phyloP scores from a whole-genome alignment of 495 filamentous ascomycete genomes.

The Copromyces sp. region DNA sequence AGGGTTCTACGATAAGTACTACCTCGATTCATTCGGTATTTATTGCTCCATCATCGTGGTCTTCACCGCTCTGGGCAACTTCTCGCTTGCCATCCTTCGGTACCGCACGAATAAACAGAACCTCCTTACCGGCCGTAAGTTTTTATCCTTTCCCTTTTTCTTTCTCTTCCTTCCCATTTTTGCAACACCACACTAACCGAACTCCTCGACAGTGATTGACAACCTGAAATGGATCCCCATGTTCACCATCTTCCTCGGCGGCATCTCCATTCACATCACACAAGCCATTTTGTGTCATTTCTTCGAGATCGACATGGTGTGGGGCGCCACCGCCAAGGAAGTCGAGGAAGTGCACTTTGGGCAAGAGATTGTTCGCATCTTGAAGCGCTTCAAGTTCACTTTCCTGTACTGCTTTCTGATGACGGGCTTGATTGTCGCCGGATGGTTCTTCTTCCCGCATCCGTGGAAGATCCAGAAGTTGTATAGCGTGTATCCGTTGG shows the following conservation, averaged over 20 bases:
- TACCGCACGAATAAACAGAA: constrained; percentile 39
- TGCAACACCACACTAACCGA: neutral
- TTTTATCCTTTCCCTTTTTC: neutral
- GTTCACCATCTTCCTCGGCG: constrained; percentile 52
- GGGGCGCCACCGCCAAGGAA: constrained; percentile 56
- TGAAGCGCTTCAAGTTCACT: constrained; percentile 49
- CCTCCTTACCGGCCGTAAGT: constrained; percentile 27
- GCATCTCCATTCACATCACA: constrained; percentile 53
- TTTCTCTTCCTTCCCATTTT: neutral
- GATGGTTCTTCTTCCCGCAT: constrained; percentile 34
- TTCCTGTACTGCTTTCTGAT: constrained; percentile 43
- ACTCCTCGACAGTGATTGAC: constrained; percentile 35
- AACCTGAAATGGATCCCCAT: constrained; percentile 57
- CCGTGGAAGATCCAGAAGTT: constrained; percentile 48
- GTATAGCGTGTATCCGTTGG: constrained; percentile 49
- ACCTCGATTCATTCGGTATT: constrained; percentile 51
- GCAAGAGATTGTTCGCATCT: constrained; percentile 45
- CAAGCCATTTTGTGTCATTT: constrained; percentile 52
- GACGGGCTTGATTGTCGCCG: constrained; percentile 38
- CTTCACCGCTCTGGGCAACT: constrained; percentile 45
- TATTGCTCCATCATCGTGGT: constrained; percentile 47
- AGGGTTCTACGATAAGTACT: constrained; percentile 49
- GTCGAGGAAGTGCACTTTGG: constrained; percentile 50
- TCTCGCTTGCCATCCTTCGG: constrained; percentile 42
- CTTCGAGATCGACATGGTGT: constrained; percentile 52